Percentiles rank a stretch among this genome's conserved stretches.
Evolutionary conservation across 2,329 filamentous ascomycete genomes (phyloP).

Genomic region (Daldinia sp.): DNA sequence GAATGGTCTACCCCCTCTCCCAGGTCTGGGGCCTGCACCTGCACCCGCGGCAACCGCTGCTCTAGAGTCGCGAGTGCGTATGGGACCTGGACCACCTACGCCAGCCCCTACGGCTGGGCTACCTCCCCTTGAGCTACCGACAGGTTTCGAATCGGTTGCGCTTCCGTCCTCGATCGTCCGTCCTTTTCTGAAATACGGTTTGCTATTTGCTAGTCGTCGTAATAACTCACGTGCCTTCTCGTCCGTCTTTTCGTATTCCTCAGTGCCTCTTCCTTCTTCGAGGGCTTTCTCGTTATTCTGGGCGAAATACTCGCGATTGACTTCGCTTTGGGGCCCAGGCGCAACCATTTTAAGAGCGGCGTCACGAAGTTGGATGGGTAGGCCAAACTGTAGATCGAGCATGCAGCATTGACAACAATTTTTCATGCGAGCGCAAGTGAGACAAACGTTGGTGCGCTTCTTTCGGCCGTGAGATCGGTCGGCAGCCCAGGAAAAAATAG

Average conservation of each 20-base stretch:
- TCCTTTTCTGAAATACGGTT: slow-evolving; percentile 94
- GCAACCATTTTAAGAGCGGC: slow-evolving; percentile 98
- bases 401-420: slow-evolving; percentile 99
- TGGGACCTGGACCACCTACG: slow-evolving; percentile 76
- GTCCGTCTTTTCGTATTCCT: slow-evolving; percentile 96
- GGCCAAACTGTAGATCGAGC: slow-evolving; percentile 94
- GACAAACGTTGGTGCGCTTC: slow-evolving; percentile 93
- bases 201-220: slow-evolving; percentile 85
- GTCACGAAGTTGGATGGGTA: slow-evolving; percentile 94
- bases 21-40: slow-evolving; percentile 56
- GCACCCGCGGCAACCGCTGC: slow-evolving; percentile 65
- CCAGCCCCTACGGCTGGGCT: slow-evolving; percentile 67
- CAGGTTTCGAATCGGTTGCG: slow-evolving; percentile 56
- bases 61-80: slow-evolving; percentile 77
- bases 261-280: slow-evolving; percentile 86
- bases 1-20: slow-evolving; percentile 69
- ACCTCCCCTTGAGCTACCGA: slow-evolving; percentile 51
- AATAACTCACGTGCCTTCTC: slow-evolving; percentile 94
- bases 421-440: slow-evolving; percentile 96
- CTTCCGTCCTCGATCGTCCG: slow-evolving; percentile 74
- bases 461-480: slow-evolving; percentile 88
- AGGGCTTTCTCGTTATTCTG: slow-evolving; percentile 97
- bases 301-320: slow-evolving; percentile 97
- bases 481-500: slow-evolving; percentile 93
- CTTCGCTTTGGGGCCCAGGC: slow-evolving; percentile 88